Conservation (phyloP, 1,284 basidiomycete genomes). For the Austroboletus niveus region DNA sequence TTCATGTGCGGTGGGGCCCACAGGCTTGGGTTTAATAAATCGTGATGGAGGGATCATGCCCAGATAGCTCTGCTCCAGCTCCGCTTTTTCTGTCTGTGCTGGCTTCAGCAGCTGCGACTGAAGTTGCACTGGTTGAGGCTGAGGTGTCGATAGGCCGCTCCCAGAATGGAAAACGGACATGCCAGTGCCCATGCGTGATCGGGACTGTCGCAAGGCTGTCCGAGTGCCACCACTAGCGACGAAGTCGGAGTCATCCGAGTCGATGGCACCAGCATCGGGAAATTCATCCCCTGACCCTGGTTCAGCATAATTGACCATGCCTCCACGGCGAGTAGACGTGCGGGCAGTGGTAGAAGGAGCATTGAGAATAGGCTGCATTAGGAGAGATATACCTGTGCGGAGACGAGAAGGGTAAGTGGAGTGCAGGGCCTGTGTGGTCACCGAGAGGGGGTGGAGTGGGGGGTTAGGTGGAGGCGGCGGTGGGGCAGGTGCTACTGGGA, state of each 20-base stretch:
- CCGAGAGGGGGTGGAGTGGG: slow-evolving; percentile 53
- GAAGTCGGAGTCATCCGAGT: slow-evolving; percentile 73
- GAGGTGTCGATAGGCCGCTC: slow-evolving; percentile 33
- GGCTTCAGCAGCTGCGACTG: slow-evolving; percentile 27
- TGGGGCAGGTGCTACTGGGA: slow-evolving; percentile 17
- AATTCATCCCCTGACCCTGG: slow-evolving; percentile 80
- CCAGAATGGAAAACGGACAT: slow-evolving; percentile 36
- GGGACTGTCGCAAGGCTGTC: slow-evolving; percentile 42
- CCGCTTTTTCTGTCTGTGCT: slow-evolving; percentile 44
- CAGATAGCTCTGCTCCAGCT: slow-evolving; percentile 84
- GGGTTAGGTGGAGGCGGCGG: slow-evolving; percentile 39
- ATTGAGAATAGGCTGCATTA: slow-evolving; percentile 85
- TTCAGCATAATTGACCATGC: slow-evolving; percentile 85
- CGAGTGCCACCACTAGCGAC: slow-evolving; percentile 51
- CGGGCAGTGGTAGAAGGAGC: slow-evolving; percentile 40
- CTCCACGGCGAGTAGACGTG: slow-evolving; percentile 54
- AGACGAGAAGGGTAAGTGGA: slow-evolving; percentile 91
- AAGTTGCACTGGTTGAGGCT: slow-evolving; percentile 28
- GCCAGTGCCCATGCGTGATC: slow-evolving; percentile 38
- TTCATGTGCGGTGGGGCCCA: slow-evolving; percentile 62
- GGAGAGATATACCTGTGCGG: slow-evolving; percentile 85
- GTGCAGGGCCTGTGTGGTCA: slow-evolving; percentile 69
- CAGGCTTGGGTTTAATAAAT: slow-evolving; percentile 65
- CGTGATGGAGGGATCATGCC: slow-evolving; percentile 82
- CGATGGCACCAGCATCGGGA: slow-evolving; percentile 73